Conservation (phyloP, 169 alveolate species). For the Cryptosporidium ubiquitum region DNA sequence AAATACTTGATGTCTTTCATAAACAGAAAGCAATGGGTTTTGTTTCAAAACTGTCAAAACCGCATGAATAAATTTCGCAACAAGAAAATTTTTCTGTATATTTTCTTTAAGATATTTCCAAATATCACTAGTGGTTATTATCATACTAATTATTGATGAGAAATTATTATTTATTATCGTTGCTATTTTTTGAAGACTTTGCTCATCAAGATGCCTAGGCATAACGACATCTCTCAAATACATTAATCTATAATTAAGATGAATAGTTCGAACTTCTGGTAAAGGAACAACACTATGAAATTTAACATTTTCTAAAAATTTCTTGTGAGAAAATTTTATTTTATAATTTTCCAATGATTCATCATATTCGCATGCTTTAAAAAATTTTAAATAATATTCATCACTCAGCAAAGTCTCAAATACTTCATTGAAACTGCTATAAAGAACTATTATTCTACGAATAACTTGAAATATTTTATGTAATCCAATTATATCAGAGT, state of each 20-base stretch:
- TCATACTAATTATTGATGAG: constrained; percentile 80
- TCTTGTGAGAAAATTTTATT: constrained; percentile 32
- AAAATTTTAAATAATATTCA: constrained; percentile 58
- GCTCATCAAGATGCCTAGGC: constrained; percentile 83
- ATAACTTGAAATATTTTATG: constrained; percentile 58
- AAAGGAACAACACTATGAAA: constrained; percentile 66
- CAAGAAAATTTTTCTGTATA: constrained; percentile 60
- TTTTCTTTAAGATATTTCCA: constrained; percentile 66
- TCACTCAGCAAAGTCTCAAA: constrained; percentile 59
- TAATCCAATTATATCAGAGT: constrained; percentile 6
- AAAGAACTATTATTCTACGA: constrained; percentile 47
- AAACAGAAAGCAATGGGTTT: constrained; percentile 61
- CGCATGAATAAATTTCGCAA: constrained; percentile 68
- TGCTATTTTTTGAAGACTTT: constrained; percentile 80
- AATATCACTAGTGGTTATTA: constrained; percentile 65
- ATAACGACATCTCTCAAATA: constrained; percentile 83
- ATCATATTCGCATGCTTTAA: constrained; percentile 70
- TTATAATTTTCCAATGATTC: constrained; percentile 57
- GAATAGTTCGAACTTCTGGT: constrained; percentile 66
- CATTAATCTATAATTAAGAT: constrained; percentile 76
- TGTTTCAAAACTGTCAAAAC: constrained; percentile 62
- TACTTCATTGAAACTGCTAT: constrained; percentile 49
- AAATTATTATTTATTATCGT: constrained; percentile 77
- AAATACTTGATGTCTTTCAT: constrained; percentile 65
- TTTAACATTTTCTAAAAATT: constrained; percentile 59